Evolutionary conservation across 2,329 filamentous ascomycete species (phyloP).

Genomic region (Trichoderma pleuroti): DNA sequence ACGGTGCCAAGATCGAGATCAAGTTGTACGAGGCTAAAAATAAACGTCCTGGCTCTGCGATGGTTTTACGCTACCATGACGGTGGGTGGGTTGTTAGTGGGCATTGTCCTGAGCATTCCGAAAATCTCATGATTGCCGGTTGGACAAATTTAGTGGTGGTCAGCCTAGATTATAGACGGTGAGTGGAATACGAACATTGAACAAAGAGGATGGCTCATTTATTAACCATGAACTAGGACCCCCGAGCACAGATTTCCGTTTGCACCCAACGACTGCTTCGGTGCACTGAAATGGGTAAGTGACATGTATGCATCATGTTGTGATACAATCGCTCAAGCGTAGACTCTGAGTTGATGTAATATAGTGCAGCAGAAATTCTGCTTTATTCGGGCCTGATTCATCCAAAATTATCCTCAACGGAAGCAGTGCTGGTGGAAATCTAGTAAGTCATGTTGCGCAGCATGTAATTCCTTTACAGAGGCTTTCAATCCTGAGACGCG

Average conservation of each 20-base stretch:
- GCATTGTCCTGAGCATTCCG: not conserved
- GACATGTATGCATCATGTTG: not conserved
- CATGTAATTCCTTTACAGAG: not conserved
- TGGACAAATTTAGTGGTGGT: not conserved
- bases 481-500: not conserved
- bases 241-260: not conserved
- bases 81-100: not conserved
- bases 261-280: not conserved
- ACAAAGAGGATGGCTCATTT: not conserved
- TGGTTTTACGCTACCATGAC: not conserved
- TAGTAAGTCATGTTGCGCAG: slow-evolving; percentile 26
- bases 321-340: not conserved
- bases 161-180: not conserved
- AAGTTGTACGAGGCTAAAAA: not conserved
- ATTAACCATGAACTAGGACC: not conserved
- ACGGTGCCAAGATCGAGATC: not conserved
- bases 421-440: slow-evolving; percentile 35
- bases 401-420: slow-evolving; percentile 36
- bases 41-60: not conserved
- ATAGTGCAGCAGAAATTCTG: not conserved
- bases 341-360: not conserved
- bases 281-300: not conserved
- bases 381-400: slow-evolving; percentile 31
- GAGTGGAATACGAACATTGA: not conserved
- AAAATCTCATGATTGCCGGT: not conserved